Percentiles rank a stretch among this genome's conserved stretches.
Conservation (phyloP, 2,329 filamentous ascomycete species). For the Colletotrichum orbiculare region DNA sequence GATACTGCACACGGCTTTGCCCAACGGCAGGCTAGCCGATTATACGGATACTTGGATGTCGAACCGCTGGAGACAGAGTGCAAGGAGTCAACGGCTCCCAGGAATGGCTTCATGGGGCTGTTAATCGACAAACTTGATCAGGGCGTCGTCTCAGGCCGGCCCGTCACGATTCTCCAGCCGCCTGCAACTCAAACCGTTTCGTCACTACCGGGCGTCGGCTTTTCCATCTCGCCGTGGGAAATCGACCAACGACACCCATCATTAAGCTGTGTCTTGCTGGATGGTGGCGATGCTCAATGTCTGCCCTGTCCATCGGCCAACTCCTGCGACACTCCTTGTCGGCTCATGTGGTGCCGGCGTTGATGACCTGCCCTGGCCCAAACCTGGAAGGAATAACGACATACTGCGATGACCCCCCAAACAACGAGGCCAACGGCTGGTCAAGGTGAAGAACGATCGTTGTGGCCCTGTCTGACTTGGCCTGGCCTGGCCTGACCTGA, state of each 20-base stretch:
- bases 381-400: not conserved
- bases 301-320: not conserved
- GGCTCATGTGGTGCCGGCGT: slow-evolving; percentile 13
- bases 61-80: too few relatives aligned
- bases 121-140: too few relatives aligned
- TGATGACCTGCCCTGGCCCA: not conserved
- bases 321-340: slow-evolving; percentile 14
- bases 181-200: slow-evolving; percentile 7
- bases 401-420: not conserved
- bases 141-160: too few relatives aligned
- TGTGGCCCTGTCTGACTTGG: not conserved
- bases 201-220: not conserved
- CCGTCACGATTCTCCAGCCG: not conserved
- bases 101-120: too few relatives aligned
- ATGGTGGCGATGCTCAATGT: not conserved
- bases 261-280: not conserved
- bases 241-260: too few relatives aligned
- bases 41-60: too few relatives aligned
- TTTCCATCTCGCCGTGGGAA: too few relatives aligned
- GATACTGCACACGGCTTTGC: too few relatives aligned
- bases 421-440: too few relatives aligned
- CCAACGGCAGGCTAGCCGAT: too few relatives aligned
- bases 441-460: too few relatives aligned
- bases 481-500: not conserved
- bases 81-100: too few relatives aligned